Percentiles rank a stretch among this genome's conserved stretches.
Evolutionary conservation across 1,284 basidiomycete species (phyloP).

Genomic region (Leucoagaricus sp.): DNA sequence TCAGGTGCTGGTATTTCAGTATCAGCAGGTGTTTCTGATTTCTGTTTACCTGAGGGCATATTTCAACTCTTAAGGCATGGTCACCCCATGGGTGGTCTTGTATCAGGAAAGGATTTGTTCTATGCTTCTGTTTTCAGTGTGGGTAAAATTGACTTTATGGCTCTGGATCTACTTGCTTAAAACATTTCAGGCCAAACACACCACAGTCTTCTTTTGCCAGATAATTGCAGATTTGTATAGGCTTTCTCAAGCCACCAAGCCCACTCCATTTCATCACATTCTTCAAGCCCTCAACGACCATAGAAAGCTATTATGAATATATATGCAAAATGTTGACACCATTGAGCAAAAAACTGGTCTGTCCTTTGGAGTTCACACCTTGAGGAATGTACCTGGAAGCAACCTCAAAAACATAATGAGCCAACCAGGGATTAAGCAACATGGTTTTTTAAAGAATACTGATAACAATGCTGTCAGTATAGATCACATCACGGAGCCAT

Average conservation of each 20-base stretch:
- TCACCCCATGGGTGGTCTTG: conserved; percentile 70
- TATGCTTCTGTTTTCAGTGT: conserved; percentile 90
- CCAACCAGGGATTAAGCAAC: too few species aligned
- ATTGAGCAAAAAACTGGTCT: conserved; percentile 87
- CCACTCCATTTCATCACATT: conserved; percentile 83
- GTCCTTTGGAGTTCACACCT: conserved; percentile 72
- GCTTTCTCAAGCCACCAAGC: conserved; percentile 72
- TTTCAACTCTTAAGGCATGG: conserved; percentile 81
- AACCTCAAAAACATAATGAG: conserved; percentile 40
- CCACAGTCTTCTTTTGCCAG: conserved; percentile 81
- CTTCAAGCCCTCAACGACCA: conserved; percentile 77
- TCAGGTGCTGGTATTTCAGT: conserved; percentile 92
- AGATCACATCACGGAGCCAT: conserved; percentile 9
- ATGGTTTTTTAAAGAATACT: too few species aligned
- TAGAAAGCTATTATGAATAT: conserved; percentile 82
- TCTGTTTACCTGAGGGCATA: conserved; percentile 81
- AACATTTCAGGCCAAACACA: conserved; percentile 60
- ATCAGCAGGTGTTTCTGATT: conserved; percentile 90
- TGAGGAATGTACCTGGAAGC: conserved; percentile 53
- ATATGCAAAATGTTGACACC: conserved; percentile 95
- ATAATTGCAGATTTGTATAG: conserved; percentile 85
- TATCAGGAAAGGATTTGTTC: conserved; percentile 87
- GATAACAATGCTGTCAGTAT: conserved; percentile 4
- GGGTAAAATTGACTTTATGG: conserved; percentile 34
- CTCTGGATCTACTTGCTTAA: neutral